Conservation (phyloP, 2,329 filamentous ascomycete genomes). For the Coleophoma eucalyptorum region DNA sequence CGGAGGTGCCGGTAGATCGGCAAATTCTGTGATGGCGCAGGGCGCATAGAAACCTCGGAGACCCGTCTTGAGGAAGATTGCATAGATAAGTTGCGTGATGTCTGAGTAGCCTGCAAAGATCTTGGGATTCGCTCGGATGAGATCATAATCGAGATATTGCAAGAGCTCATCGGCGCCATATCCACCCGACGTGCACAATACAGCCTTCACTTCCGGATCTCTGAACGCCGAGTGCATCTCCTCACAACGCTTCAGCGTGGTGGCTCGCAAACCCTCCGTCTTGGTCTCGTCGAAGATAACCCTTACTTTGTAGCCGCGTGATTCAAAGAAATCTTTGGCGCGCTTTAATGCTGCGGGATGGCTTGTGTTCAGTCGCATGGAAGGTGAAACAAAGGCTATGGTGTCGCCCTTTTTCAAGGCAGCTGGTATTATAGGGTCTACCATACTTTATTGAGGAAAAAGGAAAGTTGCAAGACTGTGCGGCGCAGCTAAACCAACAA, state of each 20-base stretch:
- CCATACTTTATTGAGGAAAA: background rate
- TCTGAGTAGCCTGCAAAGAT: constrained; percentile 29
- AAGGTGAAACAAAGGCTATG: constrained; percentile 28
- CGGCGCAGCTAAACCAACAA: too few relatives aligned
- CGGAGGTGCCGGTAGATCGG: constrained; percentile 14
- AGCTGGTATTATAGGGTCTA: constrained; percentile 9
- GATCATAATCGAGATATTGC: constrained; percentile 21
- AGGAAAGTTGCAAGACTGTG: too few relatives aligned
- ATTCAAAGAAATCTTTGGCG: constrained; percentile 8
- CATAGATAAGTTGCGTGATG: constrained; percentile 24
- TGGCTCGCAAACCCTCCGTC: constrained; percentile 10
- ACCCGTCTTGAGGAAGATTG: constrained; percentile 14
- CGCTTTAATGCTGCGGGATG: constrained; percentile 15
- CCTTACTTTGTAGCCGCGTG: constrained; percentile 15
- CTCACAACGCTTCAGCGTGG: background rate
- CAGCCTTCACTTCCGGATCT: constrained; percentile 18
- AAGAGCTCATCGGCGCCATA: constrained; percentile 22
- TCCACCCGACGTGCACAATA: constrained; percentile 25
- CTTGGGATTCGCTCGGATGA: constrained; percentile 25
- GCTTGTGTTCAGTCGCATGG: constrained; percentile 20
- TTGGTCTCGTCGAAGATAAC: constrained; percentile 8
- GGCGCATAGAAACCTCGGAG: constrained; percentile 28
- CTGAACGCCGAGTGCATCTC: constrained; percentile 22
- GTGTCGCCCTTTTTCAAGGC: constrained; percentile 20
- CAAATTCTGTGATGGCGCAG: constrained; percentile 19